Base-by-base conservation (phyloP, 352 stramenopile genomes). In the Pythium periplocum region DNA sequence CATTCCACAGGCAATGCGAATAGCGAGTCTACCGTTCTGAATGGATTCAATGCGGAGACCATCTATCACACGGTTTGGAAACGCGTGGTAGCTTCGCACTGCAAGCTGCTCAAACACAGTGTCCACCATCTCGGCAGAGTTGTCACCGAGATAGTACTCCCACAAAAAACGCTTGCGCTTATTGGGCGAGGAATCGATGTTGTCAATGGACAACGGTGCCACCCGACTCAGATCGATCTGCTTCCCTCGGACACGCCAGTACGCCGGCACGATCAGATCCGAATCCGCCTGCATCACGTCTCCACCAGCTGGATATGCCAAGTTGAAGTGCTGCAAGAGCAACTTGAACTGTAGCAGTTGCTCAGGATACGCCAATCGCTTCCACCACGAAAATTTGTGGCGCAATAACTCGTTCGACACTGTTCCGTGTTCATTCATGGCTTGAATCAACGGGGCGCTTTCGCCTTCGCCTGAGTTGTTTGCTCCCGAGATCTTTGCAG, bases 51-150 rank as follows among this genome's bases (percentile, higher is more conserved):
- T 26, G 17, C 17, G 17, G 17, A 26, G 17, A 0, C 17, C 17
- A 26, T 26, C 17, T 26, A 26, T 26, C 17, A 26, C 17, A 26
- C 17, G 17, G 0, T 26, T 26, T 26, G 17, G 17, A 26, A 26
- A 26, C 17, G 17, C 17, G 17, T 26, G 17, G 51, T 62, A 62
- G 10, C 39, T 64, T 3, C 43, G 35, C 35, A 71, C 55, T 0
- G 51, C 58, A n/a, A 67, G 44, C 17, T 67, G 54, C 12, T 71
- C 63, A 7, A 62, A 67, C 0, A 71, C 9, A 8, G 53, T 52
- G 31, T 71, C 59, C 1, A 59, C 58, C 4, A 67, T 46, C 2
- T 54, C 45, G 11, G 43, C 48, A 12, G 38, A 26, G 17, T 26
- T 26, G 17, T 26, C 17, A 26, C 17, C 26, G 37, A 71, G 67